Evolutionary conservation across 371 early-diverging fungal genomes (phyloP).

Genomic region (Mortierella sp.): DNA sequence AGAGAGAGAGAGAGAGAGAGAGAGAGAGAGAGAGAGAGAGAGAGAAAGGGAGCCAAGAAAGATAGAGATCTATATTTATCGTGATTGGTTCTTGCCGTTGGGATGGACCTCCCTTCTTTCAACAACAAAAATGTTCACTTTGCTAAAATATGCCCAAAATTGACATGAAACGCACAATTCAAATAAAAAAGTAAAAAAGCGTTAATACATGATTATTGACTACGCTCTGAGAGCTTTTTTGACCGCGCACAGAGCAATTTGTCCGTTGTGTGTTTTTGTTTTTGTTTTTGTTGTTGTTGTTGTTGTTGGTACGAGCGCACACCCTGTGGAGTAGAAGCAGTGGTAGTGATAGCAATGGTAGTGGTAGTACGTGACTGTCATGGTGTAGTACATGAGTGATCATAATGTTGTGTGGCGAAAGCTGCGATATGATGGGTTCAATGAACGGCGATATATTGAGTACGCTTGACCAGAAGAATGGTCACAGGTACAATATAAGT

Average conservation of each 20-base stretch:
- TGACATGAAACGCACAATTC: slow-evolving; percentile 27
- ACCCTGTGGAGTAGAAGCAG: not conserved
- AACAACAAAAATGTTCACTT: not conserved
- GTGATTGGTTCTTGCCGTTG: slow-evolving; percentile 1
- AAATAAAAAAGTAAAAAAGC: not conserved
- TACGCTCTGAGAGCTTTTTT: not conserved
- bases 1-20: too few relatives aligned
- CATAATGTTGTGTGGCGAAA: not conserved
- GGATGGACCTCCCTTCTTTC: not conserved
- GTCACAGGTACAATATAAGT: not conserved
- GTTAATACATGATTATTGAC: not conserved
- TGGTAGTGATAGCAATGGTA: too few relatives aligned
- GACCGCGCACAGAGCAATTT: slow-evolving; percentile 7
- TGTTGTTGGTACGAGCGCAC: slow-evolving; percentile 7
- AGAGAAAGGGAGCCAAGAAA: slow-evolving; percentile 2
- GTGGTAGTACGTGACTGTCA: too few relatives aligned
- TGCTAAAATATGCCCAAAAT: not conserved
- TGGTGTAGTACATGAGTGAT: too few relatives aligned
- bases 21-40: too few relatives aligned
- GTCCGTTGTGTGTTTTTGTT: not conserved
- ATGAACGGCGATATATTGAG: not conserved
- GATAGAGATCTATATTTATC: slow-evolving; percentile 9
- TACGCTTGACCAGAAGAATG: not conserved
- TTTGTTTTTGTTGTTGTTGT: not conserved
- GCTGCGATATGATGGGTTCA: not conserved